phyloP scores from a whole-genome alignment of 2,329 filamentous ascomycete genomes.

The Fusarium sp. region DNA sequence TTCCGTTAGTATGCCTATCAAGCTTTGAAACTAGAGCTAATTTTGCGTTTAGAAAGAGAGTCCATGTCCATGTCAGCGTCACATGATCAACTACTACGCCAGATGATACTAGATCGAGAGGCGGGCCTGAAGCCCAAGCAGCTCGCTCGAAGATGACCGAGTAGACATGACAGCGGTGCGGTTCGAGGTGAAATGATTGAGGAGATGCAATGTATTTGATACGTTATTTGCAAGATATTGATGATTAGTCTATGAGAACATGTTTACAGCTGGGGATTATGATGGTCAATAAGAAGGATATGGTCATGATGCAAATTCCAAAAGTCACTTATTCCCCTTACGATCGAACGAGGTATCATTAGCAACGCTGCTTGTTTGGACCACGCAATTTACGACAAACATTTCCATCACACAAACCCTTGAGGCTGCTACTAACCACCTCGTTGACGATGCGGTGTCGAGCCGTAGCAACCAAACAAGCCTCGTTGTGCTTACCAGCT shows the following conservation, averaged over 20 bases:
- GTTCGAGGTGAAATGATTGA: background rate
- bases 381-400: background rate
- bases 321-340: background rate
- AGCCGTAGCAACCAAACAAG: background rate
- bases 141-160: conserved; percentile 15
- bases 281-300: background rate
- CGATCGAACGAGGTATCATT: background rate
- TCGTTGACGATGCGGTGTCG: background rate
- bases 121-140: conserved; percentile 42
- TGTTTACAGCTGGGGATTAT: too few relatives aligned
- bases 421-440: background rate
- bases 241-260: background rate
- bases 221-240: background rate
- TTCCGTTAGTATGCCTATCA: conserved; percentile 41
- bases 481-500: background rate
- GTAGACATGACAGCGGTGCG: background rate
- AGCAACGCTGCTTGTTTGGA: background rate
- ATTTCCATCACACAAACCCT: too few relatives aligned
- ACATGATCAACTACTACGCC: conserved; percentile 47
- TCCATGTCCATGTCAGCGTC: conserved; percentile 47
- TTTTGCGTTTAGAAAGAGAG: conserved; percentile 42
- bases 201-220: background rate
- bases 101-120: conserved; percentile 49
- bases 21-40: conserved; percentile 15
- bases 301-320: background rate